Base-by-base conservation (phyloP, 805 yeast species). In the Jamesozyma lodderae region DNA sequence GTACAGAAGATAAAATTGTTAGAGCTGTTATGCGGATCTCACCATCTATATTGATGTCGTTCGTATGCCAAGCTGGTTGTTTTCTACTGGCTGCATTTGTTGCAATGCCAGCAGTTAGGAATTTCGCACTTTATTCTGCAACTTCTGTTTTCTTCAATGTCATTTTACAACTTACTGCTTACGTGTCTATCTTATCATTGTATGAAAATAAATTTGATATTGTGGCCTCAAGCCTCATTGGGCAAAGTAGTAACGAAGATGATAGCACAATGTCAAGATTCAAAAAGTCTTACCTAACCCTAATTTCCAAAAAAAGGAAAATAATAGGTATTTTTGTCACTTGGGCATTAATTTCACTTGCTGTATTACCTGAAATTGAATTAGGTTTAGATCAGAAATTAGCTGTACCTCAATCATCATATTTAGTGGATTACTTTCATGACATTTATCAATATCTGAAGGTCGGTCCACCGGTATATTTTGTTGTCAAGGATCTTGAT, bases 101-200 rank as follows among this genome's bases (percentile, higher is more conserved):
- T 6, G 71, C 79, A 10, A 92, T 92, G 96, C 97, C 97, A 1
- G 97, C 97, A 0, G 97, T 90, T 15, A 72, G 81, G 45, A 92
- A 88, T 59, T 90, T 90, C 67, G 96, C 98, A 0, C 60, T 82
- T 11, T 92, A 85, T 53, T 84, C 95, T 6, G 88, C 95, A 0
- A 81, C 86, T 14, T 90, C 97, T 0, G 79, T 90, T 3, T 52
- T 81, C 5, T 64, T 84, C 49, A 88, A 90, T 55, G 78, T 90
- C 1, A 31, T 76, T 0, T 64, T 90, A 22, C 97, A 90, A 54
- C 60, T 87, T 57, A 85, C 96, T 0, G 75, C 81, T 23, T 88
- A 90, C 57, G 71, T 86, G 3, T 72, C 94, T 0, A 68, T 86
- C 1, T 59, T 90, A 41, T 55, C 85, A 0, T 20, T 57, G 5